Evolutionary conservation across 1,284 basidiomycete genomes (phyloP).

Genomic region (Fomitiporia mediterranea): DNA sequence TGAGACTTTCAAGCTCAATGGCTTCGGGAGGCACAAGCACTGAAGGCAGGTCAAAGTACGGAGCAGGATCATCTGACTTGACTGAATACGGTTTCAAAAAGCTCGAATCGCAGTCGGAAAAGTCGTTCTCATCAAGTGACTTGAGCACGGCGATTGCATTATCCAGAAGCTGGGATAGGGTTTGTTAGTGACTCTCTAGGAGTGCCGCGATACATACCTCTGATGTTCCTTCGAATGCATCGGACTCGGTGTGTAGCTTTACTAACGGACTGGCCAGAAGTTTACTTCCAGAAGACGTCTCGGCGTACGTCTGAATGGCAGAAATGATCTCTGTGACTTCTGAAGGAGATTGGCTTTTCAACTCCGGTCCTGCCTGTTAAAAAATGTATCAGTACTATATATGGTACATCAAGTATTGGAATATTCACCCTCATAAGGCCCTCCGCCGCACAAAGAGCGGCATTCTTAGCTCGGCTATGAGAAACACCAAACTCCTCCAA

Average conservation of each 20-base stretch:
- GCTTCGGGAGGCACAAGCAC: constrained; percentile 86
- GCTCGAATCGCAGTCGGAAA: constrained; percentile 47
- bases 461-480: constrained; percentile 78
- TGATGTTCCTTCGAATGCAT: constrained; percentile 45
- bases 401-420: not conserved
- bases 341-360: constrained; percentile 47
- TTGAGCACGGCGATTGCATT: constrained; percentile 53
- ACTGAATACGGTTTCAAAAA: constrained; percentile 66
- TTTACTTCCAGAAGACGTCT: constrained; percentile 51
- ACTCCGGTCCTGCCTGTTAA: constrained; percentile 50
- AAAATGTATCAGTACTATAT: constrained; percentile 10
- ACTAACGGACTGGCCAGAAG: constrained; percentile 58
- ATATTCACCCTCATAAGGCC: constrained; percentile 73
- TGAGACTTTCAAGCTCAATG: constrained; percentile 69
- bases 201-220: constrained; percentile 41
- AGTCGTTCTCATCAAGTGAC: constrained; percentile 50
- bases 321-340: constrained; percentile 59
- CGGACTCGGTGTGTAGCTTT: constrained; percentile 41
- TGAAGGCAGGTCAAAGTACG: constrained; percentile 67
- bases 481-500: constrained; percentile 90
- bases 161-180: constrained; percentile 52
- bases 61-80: constrained; percentile 40
- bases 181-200: not conserved
- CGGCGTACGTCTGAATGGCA: constrained; percentile 61
- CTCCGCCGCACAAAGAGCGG: constrained; percentile 83